Evolutionary conservation across 1,284 basidiomycete genomes (phyloP).

Genomic region (Cutaneotrichosporon cavernicola): DNA sequence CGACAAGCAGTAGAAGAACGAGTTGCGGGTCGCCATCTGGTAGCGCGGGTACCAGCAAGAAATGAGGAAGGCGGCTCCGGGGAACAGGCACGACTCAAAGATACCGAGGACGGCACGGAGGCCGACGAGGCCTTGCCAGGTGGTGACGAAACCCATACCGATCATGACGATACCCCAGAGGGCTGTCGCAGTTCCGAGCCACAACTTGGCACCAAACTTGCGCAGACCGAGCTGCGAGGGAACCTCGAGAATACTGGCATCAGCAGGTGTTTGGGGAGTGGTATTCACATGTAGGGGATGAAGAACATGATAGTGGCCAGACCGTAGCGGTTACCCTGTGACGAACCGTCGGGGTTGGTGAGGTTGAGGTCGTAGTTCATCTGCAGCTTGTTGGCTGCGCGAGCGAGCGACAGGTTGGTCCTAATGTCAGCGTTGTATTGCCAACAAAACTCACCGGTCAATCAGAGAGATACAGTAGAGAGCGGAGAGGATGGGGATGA

Average conservation of each 20-base stretch:
- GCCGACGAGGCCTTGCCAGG: constrained; percentile 32
- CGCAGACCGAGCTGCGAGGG: constrained; percentile 32
- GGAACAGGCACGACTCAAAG: constrained; percentile 49
- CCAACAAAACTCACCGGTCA: constrained; percentile 5
- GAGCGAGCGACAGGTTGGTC: constrained; percentile 32
- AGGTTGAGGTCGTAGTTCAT: constrained; percentile 40
- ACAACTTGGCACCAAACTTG: constrained; percentile 24
- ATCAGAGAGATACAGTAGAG: constrained; percentile 28
- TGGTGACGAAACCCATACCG: constrained; percentile 41
- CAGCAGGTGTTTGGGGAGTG: constrained; percentile 10
- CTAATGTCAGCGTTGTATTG: too few species aligned
- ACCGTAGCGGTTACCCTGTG: constrained; percentile 45
- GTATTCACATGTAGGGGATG: constrained; percentile 48
- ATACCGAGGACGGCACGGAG: constrained; percentile 29
- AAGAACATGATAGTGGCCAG: constrained; percentile 50
- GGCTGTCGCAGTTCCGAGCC: constrained; percentile 23
- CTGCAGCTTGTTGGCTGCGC: constrained; percentile 19
- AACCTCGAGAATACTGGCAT: constrained; percentile 49
- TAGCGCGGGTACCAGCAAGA: constrained; percentile 54
- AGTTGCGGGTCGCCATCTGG: constrained; percentile 49
- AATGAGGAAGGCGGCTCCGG: constrained; percentile 52
- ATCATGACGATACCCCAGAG: constrained; percentile 49
- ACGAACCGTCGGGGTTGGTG: constrained; percentile 26
- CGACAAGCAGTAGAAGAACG: constrained; percentile 52
- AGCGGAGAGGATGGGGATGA: constrained; percentile 23